Evolutionary conservation across 352 stramenopile species (phyloP), one percentile per base, ranked within the genome.

Genomic region (Globisporangium megalacanthum): DNA sequence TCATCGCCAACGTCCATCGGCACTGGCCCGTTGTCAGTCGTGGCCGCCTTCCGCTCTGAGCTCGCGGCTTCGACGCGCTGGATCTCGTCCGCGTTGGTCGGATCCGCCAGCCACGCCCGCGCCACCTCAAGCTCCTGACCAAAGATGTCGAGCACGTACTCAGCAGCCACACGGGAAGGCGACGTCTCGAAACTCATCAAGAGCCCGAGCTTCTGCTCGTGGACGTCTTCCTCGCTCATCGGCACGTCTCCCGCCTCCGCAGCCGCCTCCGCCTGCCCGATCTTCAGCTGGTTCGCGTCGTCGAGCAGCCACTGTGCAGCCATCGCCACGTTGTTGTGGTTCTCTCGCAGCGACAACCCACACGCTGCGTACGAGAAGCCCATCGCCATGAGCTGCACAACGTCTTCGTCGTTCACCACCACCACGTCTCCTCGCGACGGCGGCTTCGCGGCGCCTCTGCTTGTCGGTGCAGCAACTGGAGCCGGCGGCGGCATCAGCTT

Each of bases 361-460:
- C 82, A 94, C 25, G 68, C 86, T 41, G 83, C 83, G 44, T 94
- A 93, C n/a, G 86, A 93, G 44, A 96, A 96, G 0, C 87, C 87
- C 73, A 96, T 86, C 0, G 83, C 79, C 83, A 94, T 95, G 1
- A 96, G 68, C 51, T 95, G 82, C 9, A 96, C 81, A 6, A 96
- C 81, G 35, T 95, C 77, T 60, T 93, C 83, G 60, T 93, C 86
- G 10, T 66, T 67, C 29, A 92, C 71, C 57, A 83, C 67, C 49
- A 71, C 60, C 3, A 56, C 47, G 10, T 61, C 56, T 17, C 47
- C 56, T 17, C 47, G 56, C 39, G 58, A 49, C 6, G 42, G 6
- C 31, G 50, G 11, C 15, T 58, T 63, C 15, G 22, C 41, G 15
- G 42, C 25, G 2, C 19, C 42, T 50, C 58, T 39, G 15, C 11